Evolutionary conservation across 441 rosid species (phyloP).

Genomic region (Erodium moschatum): DNA sequence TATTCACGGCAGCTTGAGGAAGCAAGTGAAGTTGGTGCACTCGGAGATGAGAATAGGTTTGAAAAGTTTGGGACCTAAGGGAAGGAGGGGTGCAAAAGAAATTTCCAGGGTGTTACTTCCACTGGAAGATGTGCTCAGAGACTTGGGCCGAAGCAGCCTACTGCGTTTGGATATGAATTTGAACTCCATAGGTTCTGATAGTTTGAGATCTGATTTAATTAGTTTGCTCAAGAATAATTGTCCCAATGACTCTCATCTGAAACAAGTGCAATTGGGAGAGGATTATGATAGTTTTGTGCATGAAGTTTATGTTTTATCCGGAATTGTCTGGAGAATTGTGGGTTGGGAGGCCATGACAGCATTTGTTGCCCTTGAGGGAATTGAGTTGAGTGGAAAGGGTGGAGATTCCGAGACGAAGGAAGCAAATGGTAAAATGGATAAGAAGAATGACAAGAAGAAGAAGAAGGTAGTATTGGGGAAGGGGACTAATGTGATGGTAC

Average conservation of each 20-base stretch:
- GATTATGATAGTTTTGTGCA: conserved; percentile 45
- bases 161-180: conserved; percentile 36
- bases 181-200: conserved; percentile 30
- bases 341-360: conserved; percentile 69
- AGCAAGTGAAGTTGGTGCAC: conserved; percentile 45
- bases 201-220: conserved; percentile 29
- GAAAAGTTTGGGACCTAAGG: conserved; percentile 32
- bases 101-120: conserved; percentile 29
- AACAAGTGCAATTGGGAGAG: conserved; percentile 27
- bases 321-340: conserved; percentile 51
- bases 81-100: conserved; percentile 29
- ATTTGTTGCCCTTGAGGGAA: conserved; percentile 51
- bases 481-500: conserved; percentile 57
- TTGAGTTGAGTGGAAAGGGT: conserved; percentile 25
- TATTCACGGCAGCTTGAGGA: conserved; percentile 49
- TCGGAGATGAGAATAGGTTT: conserved; percentile 36
- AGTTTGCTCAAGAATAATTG: conserved; percentile 32
- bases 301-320: conserved; percentile 35
- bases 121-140: conserved; percentile 34
- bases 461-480: conserved; percentile 63
- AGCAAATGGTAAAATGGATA: conserved; percentile 29
- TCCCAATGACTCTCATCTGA: conserved; percentile 27
- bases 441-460: conserved; percentile 30
- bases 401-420: conserved; percentile 25
- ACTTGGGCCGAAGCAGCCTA: conserved; percentile 48